Percentiles rank a stretch among this genome's conserved stretches.
These are phyloP conservation scores for Sanguinoderma infundibulare DNA, from an alignment of 1,284 basidiomycete species.

Conservation along the genomic window DNA sequence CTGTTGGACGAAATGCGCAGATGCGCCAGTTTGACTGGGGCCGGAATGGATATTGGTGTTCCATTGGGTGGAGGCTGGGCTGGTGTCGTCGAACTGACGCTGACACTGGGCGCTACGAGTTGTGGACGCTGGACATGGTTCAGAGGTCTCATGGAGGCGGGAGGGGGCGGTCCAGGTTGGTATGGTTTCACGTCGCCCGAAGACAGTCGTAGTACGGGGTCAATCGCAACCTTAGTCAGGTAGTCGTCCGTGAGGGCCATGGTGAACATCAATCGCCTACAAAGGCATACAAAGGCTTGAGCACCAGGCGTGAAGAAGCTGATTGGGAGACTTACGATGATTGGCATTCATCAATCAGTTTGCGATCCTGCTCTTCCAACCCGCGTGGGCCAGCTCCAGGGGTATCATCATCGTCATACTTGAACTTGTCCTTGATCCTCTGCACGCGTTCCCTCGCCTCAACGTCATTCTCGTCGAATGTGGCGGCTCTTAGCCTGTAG, in stretches of 20 bases:
- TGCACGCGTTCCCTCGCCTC: slow-evolving; percentile 41
- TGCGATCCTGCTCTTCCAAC: slow-evolving; percentile 69
- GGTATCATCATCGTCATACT: slow-evolving; percentile 68
- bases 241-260: slow-evolving; percentile 61
- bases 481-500: slow-evolving; percentile 27
- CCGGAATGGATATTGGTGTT: slow-evolving; percentile 44
- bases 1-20: slow-evolving; percentile 62
- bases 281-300: no score
- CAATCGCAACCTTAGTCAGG: slow-evolving; percentile 45
- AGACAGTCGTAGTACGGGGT: slow-evolving; percentile 47
- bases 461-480: slow-evolving; percentile 42
- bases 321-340: slow-evolving; percentile 57
- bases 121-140: slow-evolving; percentile 14
- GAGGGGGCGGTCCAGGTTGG: slow-evolving; percentile 7
- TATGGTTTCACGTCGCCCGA: slow-evolving; percentile 38
- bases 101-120: slow-evolving; percentile 11
- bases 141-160: slow-evolving; percentile 9
- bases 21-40: slow-evolving; percentile 58
- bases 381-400: slow-evolving; percentile 62
- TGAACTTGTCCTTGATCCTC: slow-evolving; percentile 66
- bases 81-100: slow-evolving; percentile 16
- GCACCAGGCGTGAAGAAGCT: no score
- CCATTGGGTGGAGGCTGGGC: slow-evolving; percentile 25
- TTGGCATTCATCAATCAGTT: slow-evolving; percentile 73
- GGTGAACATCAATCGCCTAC: slow-evolving; percentile 59